A percentile compares a stretch with the other conserved stretches of the same genome.
Conservation (phyloP, 345 rosid genomes). For the Sonneratia alba region DNA sequence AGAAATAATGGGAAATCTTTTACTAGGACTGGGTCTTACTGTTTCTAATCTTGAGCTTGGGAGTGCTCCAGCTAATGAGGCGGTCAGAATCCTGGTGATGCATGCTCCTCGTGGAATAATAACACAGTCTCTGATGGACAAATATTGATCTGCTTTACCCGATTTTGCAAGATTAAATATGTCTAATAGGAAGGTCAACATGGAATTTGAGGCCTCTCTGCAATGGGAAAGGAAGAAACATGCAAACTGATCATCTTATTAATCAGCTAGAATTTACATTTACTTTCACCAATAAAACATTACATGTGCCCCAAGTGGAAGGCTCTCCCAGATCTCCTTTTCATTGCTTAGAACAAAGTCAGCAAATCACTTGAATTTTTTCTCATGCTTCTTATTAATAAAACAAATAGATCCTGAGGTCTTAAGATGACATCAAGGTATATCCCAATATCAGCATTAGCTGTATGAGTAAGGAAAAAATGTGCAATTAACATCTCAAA, state of each 20-base stretch:
- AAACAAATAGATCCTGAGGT: background rate
- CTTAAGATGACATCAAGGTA: too few relatives aligned
- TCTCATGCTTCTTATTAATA: background rate
- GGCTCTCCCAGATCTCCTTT: background rate
- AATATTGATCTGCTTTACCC: slow-evolving; percentile 48
- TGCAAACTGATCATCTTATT: background rate
- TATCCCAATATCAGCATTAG: too few relatives aligned
- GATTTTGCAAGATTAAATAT: slow-evolving; percentile 76
- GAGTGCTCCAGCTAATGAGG: slow-evolving; percentile 94
- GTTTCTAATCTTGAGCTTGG: slow-evolving; percentile 91
- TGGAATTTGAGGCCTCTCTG: slow-evolving; percentile 94
- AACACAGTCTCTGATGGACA: slow-evolving; percentile 53
- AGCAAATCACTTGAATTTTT: background rate
- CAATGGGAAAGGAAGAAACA: slow-evolving; percentile 8
- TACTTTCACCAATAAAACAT: too few relatives aligned
- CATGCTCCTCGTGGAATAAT: slow-evolving; percentile 79
- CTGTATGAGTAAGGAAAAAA: too few relatives aligned
- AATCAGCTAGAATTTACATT: too few relatives aligned
- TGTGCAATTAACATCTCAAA: too few relatives aligned
- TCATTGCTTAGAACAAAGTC: background rate
- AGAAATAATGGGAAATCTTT: too few relatives aligned
- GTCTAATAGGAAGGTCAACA: slow-evolving; percentile 84
- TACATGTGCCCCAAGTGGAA: background rate
- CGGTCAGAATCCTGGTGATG: slow-evolving; percentile 67
- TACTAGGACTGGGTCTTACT: slow-evolving; percentile 21